Evolutionary conservation across 1,139 yeast genomes (phyloP).

Genomic region (Yamadazyma siamensis): DNA sequence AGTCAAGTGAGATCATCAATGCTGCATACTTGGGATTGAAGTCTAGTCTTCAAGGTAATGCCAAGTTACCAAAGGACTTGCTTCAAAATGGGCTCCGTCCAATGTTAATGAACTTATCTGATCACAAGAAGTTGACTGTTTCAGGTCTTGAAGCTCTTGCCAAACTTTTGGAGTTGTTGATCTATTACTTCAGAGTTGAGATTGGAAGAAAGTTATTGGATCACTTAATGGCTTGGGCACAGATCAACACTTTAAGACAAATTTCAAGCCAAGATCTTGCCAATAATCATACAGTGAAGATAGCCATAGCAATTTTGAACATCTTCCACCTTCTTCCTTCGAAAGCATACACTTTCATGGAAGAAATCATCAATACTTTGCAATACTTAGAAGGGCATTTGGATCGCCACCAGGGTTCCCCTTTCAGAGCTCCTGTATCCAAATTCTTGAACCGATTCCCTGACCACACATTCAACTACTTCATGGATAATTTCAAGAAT

Average conservation of each 20-base stretch:
- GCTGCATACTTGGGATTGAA: slow-evolving; percentile 91
- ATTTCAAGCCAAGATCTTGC: slow-evolving; percentile 73
- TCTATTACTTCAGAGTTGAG: slow-evolving; percentile 93
- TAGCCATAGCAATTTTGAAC: slow-evolving; percentile 86
- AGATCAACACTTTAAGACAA: slow-evolving; percentile 68
- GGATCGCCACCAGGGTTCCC: slow-evolving; percentile 83
- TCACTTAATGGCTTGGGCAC: slow-evolving; percentile 96
- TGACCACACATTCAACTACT: slow-evolving; percentile 69
- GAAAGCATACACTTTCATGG: slow-evolving; percentile 88
- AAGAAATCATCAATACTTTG: slow-evolving; percentile 74
- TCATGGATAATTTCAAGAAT: slow-evolving; percentile 61
- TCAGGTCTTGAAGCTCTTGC: slow-evolving; percentile 92
- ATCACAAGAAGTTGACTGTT: slow-evolving; percentile 85
- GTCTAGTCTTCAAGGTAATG: slow-evolving; percentile 78
- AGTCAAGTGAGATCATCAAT: slow-evolving; percentile 81
- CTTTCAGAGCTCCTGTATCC: slow-evolving; percentile 89
- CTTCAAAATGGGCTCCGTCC: slow-evolving; percentile 93
- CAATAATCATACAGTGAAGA: slow-evolving; percentile 76
- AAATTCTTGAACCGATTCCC: slow-evolving; percentile 84
- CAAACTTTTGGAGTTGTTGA: slow-evolving; percentile 75
- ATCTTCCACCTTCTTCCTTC: slow-evolving; percentile 91
- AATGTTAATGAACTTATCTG: slow-evolving; percentile 90
- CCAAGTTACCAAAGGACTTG: slow-evolving; percentile 87
- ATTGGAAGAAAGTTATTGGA: slow-evolving; percentile 91
- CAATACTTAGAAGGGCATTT: slow-evolving; percentile 77